Percentiles rank a stretch among this genome's conserved stretches.
phyloP scores from a whole-genome alignment of 257 asterid genomes.

The Ilex aquifolium region DNA sequence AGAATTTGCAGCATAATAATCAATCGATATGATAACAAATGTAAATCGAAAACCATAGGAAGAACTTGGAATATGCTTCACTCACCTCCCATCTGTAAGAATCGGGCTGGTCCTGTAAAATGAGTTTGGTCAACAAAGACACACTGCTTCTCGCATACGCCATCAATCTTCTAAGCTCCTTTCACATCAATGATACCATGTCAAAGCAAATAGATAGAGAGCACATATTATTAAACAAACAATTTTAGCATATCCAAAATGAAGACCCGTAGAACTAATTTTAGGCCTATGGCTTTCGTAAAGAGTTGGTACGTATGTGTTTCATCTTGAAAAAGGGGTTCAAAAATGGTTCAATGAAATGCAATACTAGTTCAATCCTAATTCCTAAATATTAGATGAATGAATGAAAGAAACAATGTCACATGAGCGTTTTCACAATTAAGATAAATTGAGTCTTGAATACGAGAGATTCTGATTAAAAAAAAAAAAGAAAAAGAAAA shows the following conservation, averaged over 20 bases:
- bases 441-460: too few relatives aligned
- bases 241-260: background rate
- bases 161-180: conserved; percentile 80
- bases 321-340: too few relatives aligned
- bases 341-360: too few relatives aligned
- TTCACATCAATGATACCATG: conserved; percentile 16
- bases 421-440: too few relatives aligned
- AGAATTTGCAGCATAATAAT: conserved; percentile 10
- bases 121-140: conserved; percentile 47
- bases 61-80: conserved; percentile 9
- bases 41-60: conserved; percentile 6
- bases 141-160: conserved; percentile 89
- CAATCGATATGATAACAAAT: background rate
- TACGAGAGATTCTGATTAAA: too few relatives aligned
- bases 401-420: too few relatives aligned
- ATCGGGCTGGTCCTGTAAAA: conserved; percentile 55
- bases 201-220: conserved; percentile 8
- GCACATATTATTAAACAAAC: background rate
- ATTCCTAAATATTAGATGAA: too few relatives aligned
- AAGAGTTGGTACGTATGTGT: background rate
- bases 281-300: background rate
- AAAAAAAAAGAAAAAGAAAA: too few relatives aligned
- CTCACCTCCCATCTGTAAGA: conserved; percentile 85
- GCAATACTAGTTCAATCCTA: too few relatives aligned
- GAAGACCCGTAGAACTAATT: background rate